Conservation (phyloP, 2,329 filamentous ascomycete genomes). For the Aspergillus sp. region DNA sequence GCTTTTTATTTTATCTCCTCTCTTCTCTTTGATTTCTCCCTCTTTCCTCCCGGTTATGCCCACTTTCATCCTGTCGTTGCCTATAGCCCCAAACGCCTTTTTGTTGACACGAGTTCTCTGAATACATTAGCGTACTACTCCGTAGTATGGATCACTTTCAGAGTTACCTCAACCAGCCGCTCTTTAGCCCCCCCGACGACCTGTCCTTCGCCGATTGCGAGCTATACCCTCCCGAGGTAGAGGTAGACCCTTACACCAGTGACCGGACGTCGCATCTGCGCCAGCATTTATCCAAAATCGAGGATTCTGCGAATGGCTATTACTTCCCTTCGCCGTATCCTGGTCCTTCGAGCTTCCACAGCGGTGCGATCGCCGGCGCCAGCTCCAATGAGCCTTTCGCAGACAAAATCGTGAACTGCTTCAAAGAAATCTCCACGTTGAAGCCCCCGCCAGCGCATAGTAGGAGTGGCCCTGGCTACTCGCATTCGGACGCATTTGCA, state of each 20-base stretch:
- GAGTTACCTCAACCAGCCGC: neutral
- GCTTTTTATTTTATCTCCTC: constrained; percentile 21
- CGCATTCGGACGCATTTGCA: constrained; percentile 5
- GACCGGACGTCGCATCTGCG: neutral
- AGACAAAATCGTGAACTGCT: neutral
- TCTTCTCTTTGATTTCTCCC: neutral
- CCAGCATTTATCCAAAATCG: neutral
- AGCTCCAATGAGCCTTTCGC: neutral
- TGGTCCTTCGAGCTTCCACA: no score
- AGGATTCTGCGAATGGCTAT: neutral
- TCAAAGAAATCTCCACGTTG: neutral
- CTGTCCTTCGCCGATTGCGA: constrained; percentile 4
- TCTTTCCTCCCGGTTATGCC: neutral
- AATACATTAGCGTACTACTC: no score
- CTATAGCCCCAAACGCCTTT: no score
- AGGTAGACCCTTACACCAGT: neutral
- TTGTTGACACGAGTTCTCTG: no score
- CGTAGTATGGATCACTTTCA: neutral
- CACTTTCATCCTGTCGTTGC: no score
- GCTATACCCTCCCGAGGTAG: constrained; percentile 2
- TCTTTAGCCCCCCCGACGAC: neutral
- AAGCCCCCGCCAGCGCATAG: neutral
- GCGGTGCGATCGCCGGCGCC: neutral
- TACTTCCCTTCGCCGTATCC: neutral
- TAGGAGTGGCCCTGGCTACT: neutral